Evolutionary conservation across 2,329 filamentous ascomycete genomes (phyloP), one percentile per base, ranked within the genome.

Genomic region (Fusarium odoratissimum): DNA sequence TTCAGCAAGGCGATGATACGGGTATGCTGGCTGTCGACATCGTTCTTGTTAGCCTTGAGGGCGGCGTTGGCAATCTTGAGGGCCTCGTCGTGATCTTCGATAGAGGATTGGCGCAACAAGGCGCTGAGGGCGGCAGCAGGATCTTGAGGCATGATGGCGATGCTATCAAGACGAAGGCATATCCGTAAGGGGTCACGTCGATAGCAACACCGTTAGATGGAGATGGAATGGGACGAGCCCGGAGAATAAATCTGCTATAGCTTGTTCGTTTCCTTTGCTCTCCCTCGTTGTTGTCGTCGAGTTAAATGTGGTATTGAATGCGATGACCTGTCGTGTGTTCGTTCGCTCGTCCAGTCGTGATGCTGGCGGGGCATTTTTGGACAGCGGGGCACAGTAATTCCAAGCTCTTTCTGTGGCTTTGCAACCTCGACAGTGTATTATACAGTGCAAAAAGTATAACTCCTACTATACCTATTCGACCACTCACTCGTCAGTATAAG

Each of bases 1-100:
- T 95, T 94, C 71, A 96, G 86, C 25, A 96, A 87, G 28, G 93
- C 93, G 48, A 95, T 88, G 19, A 92, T 87, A 68, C 92, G 91
- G 40, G 91, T 91, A 79, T 92, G 91, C 41, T 92, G 90, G 59
- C 91, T 91, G 44, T 89, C 84, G 37, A 81, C 66, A 73, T 91
- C 87, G 59, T 80, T 80, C 78, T 91, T 91, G 73, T 90, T 88
- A 62, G 88, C 86, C 76, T 89, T 90, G 69, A 92, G 82, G 55
- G 89, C 87, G 45, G 88, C 87, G 77, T 89, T 90, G 78, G 90
- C 87, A 56, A 89, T 86, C 78, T 88, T 86, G 66, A 96, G 89
- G 57, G 93, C 84, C 81, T 95, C 91, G 51, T 92, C 89, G 81
- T 95, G 92, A 84, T 96, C 93, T 68, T 89, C 82, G 77, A 92